These are phyloP conservation scores for Ascochyta koolunga DNA, from an alignment of 2,329 filamentous ascomycete species.

Conservation along the genomic window DNA sequence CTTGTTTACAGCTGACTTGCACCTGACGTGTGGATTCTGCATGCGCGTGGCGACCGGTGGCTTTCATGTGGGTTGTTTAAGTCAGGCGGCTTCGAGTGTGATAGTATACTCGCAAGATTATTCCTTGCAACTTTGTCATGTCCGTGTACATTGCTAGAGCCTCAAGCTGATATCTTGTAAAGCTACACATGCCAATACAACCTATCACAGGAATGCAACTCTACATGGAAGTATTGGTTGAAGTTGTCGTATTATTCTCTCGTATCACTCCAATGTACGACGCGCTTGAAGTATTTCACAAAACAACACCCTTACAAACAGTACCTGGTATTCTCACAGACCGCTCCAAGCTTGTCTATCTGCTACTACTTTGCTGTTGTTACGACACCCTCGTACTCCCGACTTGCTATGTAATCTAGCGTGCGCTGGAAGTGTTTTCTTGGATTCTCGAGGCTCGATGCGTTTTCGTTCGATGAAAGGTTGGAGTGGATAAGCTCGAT, in stretches of 20 bases:
- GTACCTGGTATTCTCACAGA: background rate
- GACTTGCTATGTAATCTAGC: slow-evolving; percentile 86
- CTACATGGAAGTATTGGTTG: background rate
- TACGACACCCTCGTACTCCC: slow-evolving; percentile 92
- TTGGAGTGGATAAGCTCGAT: slow-evolving; percentile 99
- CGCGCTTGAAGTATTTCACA: background rate
- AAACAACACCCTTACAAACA: background rate
- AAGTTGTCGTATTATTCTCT: background rate
- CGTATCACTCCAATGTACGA: background rate
- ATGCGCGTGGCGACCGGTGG: too few species aligned
- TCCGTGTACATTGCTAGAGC: background rate
- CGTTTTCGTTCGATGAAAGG: slow-evolving; percentile 83
- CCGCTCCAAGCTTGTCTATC: background rate
- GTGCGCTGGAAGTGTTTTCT: slow-evolving; percentile 94
- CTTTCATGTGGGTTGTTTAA: too few species aligned
- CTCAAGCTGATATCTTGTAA: background rate
- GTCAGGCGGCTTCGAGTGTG: too few species aligned
- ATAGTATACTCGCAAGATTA: too few species aligned
- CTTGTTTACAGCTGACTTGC: too few species aligned
- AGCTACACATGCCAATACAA: background rate
- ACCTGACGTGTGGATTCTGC: too few species aligned
- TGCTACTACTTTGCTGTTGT: slow-evolving; percentile 62
- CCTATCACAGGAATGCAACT: background rate
- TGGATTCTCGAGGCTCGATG: slow-evolving; percentile 82
- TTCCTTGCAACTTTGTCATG: too few species aligned